Evolutionary conservation across 768 basidiomycete species (phyloP).

Genomic region (Mycena epipterygia): DNA sequence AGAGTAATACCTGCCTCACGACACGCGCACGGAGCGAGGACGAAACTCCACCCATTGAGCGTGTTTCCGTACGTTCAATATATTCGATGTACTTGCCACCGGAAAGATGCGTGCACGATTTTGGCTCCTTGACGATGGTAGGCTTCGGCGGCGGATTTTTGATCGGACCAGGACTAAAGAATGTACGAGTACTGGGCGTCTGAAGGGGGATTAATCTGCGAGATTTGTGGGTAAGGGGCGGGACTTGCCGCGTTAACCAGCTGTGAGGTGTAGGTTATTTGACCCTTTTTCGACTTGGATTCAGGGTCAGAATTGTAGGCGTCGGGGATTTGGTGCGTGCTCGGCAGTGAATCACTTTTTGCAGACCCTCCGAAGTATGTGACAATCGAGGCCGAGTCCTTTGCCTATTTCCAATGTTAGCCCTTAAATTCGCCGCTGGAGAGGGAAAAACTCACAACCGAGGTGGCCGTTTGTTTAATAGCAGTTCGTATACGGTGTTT

Average conservation of each 20-base stretch:
- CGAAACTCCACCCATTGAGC: slow-evolving; percentile 25
- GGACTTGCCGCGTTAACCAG: slow-evolving; percentile 1
- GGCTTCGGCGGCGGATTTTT: slow-evolving; percentile 5
- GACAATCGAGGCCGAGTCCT: not conserved
- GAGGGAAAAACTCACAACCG: not conserved
- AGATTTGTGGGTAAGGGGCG: too few relatives aligned
- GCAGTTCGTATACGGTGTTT: not conserved
- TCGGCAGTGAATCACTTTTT: not conserved
- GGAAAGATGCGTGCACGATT: slow-evolving; percentile 16
- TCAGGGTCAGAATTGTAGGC: not conserved
- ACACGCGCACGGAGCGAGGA: slow-evolving; percentile 11
- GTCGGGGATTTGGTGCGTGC: not conserved
- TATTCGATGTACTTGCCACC: slow-evolving; percentile 23
- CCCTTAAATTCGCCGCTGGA: not conserved
- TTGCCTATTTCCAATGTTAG: not conserved
- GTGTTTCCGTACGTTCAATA: slow-evolving; percentile 24
- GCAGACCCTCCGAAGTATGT: not conserved
- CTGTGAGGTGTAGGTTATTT: not conserved
- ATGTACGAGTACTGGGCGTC: not conserved
- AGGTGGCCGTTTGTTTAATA: not conserved
- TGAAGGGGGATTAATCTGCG: not conserved
- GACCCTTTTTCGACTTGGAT: not conserved
- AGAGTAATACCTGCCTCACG: slow-evolving; percentile 6
- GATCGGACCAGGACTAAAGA: not conserved
- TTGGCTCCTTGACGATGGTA: not conserved